Conservation (phyloP, 805 yeast species). For the Wilhelminamyces savonicus region DNA sequence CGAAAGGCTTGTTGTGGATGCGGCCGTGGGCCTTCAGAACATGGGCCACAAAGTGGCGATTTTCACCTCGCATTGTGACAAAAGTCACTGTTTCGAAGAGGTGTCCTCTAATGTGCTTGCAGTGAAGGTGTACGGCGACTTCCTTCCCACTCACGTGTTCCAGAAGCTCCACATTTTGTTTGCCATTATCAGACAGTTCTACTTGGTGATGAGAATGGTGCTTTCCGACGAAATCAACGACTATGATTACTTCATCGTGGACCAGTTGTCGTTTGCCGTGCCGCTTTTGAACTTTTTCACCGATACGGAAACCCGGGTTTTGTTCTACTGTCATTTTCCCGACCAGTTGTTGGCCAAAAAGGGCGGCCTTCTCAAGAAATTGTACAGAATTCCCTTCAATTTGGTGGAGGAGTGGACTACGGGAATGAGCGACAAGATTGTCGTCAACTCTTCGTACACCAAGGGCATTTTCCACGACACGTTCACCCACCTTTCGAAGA, state of each 20-base stretch:
- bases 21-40: slow-evolving; percentile 80
- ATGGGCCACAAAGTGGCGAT: slow-evolving; percentile 52
- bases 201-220: slow-evolving; percentile 45
- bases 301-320: slow-evolving; percentile 38
- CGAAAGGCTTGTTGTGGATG: slow-evolving; percentile 93
- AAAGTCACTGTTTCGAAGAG: slow-evolving; percentile 85
- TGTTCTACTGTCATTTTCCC: slow-evolving; percentile 96
- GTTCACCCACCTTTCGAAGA: slow-evolving; percentile 36
- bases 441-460: slow-evolving; percentile 87
- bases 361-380: slow-evolving; percentile 43
- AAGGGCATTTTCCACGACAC: slow-evolving; percentile 59
- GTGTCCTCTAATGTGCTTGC: slow-evolving; percentile 51
- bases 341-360: slow-evolving; percentile 72
- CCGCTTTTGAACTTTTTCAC: slow-evolving; percentile 57
- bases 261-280: slow-evolving; percentile 79
- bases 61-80: slow-evolving; percentile 89
- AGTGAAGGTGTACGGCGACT: slow-evolving; percentile 77
- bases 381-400: slow-evolving; percentile 83
- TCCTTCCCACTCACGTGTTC: slow-evolving; percentile 61
- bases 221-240: slow-evolving; percentile 38
- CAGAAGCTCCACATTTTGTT: slow-evolving; percentile 74
- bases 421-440: slow-evolving; percentile 65
- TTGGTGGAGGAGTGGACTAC: slow-evolving; percentile 78
- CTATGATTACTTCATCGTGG: slow-evolving; percentile 75
- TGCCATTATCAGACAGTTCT: slow-evolving; percentile 79